Evolutionary conservation across 148 eudicot species (phyloP).

Genomic region (Nepenthes gracilis): DNA sequence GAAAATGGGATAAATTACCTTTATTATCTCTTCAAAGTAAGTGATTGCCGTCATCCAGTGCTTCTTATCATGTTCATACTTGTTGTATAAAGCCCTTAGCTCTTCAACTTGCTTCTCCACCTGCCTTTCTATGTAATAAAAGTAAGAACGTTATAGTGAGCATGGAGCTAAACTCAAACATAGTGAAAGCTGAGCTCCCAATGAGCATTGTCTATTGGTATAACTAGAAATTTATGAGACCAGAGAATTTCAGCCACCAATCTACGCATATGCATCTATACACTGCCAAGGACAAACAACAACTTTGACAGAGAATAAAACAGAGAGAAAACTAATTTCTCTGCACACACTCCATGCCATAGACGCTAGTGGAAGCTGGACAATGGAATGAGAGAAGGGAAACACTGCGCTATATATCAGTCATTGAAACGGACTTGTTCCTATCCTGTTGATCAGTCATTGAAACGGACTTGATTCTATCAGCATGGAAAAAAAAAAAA

Average conservation of each 20-base stretch:
- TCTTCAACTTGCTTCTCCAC: constrained; percentile 61
- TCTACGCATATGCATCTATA: too few species aligned
- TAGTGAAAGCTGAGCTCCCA: neutral
- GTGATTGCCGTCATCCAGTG: constrained; percentile 52
- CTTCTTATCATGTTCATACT: constrained; percentile 61
- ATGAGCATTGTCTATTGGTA: too few species aligned
- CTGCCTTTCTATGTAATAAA: constrained; percentile 42
- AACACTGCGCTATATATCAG: too few species aligned
- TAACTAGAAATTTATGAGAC: neutral
- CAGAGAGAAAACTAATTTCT: too few species aligned
- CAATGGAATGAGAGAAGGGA: neutral
- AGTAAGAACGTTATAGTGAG: neutral
- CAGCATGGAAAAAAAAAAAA: too few species aligned
- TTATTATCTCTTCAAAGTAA: constrained; percentile 48
- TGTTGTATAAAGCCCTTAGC: constrained; percentile 42
- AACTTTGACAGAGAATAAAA: too few species aligned
- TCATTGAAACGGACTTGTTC: too few species aligned
- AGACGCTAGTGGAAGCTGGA: neutral
- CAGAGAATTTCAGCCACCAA: too few species aligned
- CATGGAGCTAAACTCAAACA: neutral
- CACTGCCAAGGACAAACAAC: too few species aligned
- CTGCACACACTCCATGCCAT: too few species aligned
- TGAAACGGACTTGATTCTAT: too few species aligned
- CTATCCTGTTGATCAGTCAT: too few species aligned
- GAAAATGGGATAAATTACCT: constrained; percentile 28